phyloP scores from a whole-genome alignment of 768 basidiomycete species.

The Leccinum sublutescens region DNA sequence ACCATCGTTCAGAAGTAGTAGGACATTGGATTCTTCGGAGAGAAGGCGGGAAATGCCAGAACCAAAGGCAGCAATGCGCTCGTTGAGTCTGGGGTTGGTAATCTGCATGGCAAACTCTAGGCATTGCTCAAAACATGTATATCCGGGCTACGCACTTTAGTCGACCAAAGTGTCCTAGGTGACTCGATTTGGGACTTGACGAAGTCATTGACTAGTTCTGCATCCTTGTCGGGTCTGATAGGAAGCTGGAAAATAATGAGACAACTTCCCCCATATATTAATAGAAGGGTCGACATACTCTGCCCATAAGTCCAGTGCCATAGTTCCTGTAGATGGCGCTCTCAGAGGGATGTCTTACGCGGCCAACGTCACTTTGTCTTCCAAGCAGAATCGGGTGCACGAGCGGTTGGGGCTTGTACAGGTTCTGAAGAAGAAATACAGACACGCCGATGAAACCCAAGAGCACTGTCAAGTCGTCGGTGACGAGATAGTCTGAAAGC shows the following conservation, averaged over 20 bases:
- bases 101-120: conserved; percentile 45
- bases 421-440: conserved; percentile 71
- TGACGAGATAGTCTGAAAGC: conserved; percentile 59
- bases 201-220: conserved; percentile 63
- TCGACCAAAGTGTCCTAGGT: conserved; percentile 76
- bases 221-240: conserved; percentile 66
- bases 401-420: conserved; percentile 79
- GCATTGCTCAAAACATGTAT: background rate
- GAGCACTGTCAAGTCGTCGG: conserved; percentile 78
- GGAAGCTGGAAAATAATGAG: conserved; percentile 57
- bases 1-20: conserved; percentile 78
- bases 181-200: conserved; percentile 64
- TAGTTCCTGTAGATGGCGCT: conserved; percentile 92
- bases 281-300: conserved; percentile 48
- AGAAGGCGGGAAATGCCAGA: conserved; percentile 63
- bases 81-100: conserved; percentile 67
- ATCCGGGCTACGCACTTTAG: conserved; percentile 47
- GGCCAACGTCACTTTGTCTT: conserved; percentile 84
- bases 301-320: conserved; percentile 77
- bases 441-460: conserved; percentile 74
- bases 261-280: background rate
- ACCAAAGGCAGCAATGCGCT: conserved; percentile 70
- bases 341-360: conserved; percentile 76
- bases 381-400: conserved; percentile 95
- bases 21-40: conserved; percentile 60